Evolutionary conservation across 2,329 filamentous ascomycete genomes (phyloP), one percentile per base, ranked within the genome.

Genomic region (Aspergillus sojae): DNA sequence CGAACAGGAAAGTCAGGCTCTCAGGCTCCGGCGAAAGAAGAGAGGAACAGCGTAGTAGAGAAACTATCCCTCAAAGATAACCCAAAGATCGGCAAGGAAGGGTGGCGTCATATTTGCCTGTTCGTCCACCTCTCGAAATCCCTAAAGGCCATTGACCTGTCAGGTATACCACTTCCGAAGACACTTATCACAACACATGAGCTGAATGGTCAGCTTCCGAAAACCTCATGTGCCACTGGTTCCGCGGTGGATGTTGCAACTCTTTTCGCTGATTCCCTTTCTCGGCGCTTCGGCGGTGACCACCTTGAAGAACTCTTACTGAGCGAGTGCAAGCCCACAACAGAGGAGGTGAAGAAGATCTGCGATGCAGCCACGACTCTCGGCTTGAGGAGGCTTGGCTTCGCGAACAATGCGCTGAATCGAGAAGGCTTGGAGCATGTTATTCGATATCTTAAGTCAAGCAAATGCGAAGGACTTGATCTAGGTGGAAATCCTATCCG

Each of bases 61-160:
- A 91, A 93, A 65, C 80, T 99, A 7, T 91, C 92, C 1, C 79
- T 99, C 48, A 97, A 96, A 79, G 93, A 96, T 78, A 98, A 98
- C 74, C 79, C 84, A 1, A 94, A 93, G 72, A 89, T 98, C 64
- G 91, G 92, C 0, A 83, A 85, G 0, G 91, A 96, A 67, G 95
- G 94, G 19, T 99, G 95, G 95, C 93, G 90, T 71, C 89, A 98
- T 74, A 89, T 98, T 62, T 91, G 90, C 46, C 82, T 97, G 7
- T 99, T 98, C 75, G 84, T 97, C 58, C 92, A 97, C 78, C 89
- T 97, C 82, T 97, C 92, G 70, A 89, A 89, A 65, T 93, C 93
- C 1, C 83, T 99, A 61, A 94, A 93, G 76, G 90, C 87, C 6
- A 86, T 98, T 28, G 95, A 99, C 75, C 77, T 98, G 32, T 96